phyloP scores from a whole-genome alignment of 1,284 basidiomycete genomes.

The Psilocybe mexicana region DNA sequence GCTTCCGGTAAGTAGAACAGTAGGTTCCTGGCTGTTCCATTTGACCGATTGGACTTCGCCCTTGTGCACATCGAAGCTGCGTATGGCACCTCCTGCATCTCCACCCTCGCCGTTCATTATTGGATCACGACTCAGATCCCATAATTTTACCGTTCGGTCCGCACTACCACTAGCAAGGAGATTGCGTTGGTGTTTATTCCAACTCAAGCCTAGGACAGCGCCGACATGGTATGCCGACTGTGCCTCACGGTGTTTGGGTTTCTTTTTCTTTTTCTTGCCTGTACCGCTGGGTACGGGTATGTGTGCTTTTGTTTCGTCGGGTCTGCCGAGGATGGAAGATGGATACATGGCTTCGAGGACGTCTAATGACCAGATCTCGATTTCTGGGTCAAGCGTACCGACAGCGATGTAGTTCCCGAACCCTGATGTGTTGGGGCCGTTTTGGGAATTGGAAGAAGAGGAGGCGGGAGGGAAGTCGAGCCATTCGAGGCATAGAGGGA shows the following conservation, averaged over 20 bases:
- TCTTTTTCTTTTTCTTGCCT: slow-evolving; percentile 94
- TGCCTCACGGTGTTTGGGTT: slow-evolving; percentile 69
- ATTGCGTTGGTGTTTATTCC: slow-evolving; percentile 90
- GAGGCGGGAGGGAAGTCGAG: slow-evolving; percentile 86
- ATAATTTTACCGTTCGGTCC: slow-evolving; percentile 95
- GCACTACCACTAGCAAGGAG: slow-evolving; percentile 92
- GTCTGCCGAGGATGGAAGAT: slow-evolving; percentile 86
- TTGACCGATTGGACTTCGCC: slow-evolving; percentile 98
- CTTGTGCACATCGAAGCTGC: slow-evolving; percentile 87
- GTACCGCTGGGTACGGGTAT: slow-evolving; percentile 77
- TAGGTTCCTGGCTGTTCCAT: slow-evolving; percentile 90
- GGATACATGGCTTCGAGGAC: slow-evolving; percentile 95
- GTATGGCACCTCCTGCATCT: slow-evolving; percentile 64
- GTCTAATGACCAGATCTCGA: slow-evolving; percentile 98
- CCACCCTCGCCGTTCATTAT: slow-evolving; percentile 48
- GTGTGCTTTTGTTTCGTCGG: slow-evolving; percentile 83
- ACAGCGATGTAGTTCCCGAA: slow-evolving; percentile 95
- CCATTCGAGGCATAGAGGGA: slow-evolving; percentile 99
- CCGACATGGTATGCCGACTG: slow-evolving; percentile 88
- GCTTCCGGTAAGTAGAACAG: slow-evolving; percentile 88
- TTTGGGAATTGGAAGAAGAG: slow-evolving; percentile 37
- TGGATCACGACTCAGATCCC: slow-evolving; percentile 86
- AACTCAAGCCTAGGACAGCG: slow-evolving; percentile 88
- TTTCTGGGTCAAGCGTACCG: slow-evolving; percentile 96
- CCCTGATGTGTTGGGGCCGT: slow-evolving; percentile 35